phyloP scores from a whole-genome alignment of 2,329 filamentous ascomycete species.

The Coniochaeta sp. region DNA sequence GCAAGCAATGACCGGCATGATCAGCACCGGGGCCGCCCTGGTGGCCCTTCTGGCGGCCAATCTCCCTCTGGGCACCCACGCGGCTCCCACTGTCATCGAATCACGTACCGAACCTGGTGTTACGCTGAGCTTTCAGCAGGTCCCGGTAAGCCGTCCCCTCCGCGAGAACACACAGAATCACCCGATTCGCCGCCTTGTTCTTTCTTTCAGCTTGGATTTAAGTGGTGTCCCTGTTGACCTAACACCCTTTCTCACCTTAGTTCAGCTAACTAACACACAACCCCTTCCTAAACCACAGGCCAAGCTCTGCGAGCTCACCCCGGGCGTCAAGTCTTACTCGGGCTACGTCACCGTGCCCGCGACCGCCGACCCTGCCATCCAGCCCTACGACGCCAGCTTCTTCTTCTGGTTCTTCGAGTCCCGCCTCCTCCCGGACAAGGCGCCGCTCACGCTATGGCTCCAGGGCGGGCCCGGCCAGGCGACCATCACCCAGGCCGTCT shows the following conservation, averaged over 20 bases:
- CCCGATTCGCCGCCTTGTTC: neutral
- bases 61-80: neutral
- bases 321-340: constrained; percentile 46
- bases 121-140: neutral
- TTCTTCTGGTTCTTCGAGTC: constrained; percentile 63
- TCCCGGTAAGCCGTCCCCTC: neutral
- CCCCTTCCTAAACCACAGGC: constrained; percentile 19
- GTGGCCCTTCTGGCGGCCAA: neutral
- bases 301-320: constrained; percentile 49
- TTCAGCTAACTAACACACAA: neutral
- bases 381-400: constrained; percentile 52
- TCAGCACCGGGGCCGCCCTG: neutral
- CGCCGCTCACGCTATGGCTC: constrained; percentile 27
- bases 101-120: constrained; percentile 1
- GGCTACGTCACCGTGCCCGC: constrained; percentile 49
- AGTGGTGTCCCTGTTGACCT: neutral
- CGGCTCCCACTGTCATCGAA: constrained; percentile 3
- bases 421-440: constrained; percentile 21
- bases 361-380: neutral
- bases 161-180: neutral
- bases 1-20: neutral
- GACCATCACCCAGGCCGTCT: constrained; percentile 29
- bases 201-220: neutral
- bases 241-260: neutral
- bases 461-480: constrained; percentile 38